phyloP scores from a whole-genome alignment of 2,329 filamentous ascomycete species.

The Pseudocercospora ulei region DNA sequence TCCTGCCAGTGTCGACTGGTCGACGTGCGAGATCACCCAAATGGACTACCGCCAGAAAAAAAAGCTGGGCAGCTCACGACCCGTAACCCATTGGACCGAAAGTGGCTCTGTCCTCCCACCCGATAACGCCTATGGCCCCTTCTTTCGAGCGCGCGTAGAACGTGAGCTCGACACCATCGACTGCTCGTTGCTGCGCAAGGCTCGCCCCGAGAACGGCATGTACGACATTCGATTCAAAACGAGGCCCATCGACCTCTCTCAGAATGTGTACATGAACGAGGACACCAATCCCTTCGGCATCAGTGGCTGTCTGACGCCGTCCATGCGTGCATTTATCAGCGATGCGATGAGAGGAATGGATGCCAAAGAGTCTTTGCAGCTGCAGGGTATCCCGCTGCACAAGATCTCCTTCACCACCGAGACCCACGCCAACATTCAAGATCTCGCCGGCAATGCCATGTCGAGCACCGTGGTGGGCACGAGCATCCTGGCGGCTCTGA shows the following conservation, averaged over 20 bases:
- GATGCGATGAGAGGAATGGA: constrained; percentile 52
- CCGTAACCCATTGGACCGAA: constrained; percentile 52
- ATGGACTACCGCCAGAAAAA: constrained; percentile 45
- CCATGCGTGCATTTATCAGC: constrained; percentile 52
- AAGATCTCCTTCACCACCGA: constrained; percentile 56
- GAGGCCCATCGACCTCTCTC: constrained; percentile 55
- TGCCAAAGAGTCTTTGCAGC: constrained; percentile 52
- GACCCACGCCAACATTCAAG: constrained; percentile 48
- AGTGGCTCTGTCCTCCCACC: constrained; percentile 46
- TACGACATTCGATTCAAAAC: constrained; percentile 53
- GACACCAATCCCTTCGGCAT: constrained; percentile 48
- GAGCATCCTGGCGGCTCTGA: constrained; percentile 51
- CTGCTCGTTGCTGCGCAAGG: constrained; percentile 46
- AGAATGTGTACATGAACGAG: constrained; percentile 57
- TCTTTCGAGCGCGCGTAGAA: constrained; percentile 45
- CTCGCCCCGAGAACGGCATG: constrained; percentile 33
- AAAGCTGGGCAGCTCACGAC: constrained; percentile 47
- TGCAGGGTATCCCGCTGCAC: constrained; percentile 60
- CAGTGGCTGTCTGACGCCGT: constrained; percentile 58
- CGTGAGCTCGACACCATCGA: constrained; percentile 59
- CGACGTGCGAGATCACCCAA: constrained; percentile 52
- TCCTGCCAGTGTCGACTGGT: constrained; percentile 42
- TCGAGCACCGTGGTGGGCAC: constrained; percentile 60
- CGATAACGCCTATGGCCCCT: constrained; percentile 48
- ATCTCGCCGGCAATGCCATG: constrained; percentile 74